A percentile compares a stretch with the other conserved stretches of the same genome.
phyloP scores from a whole-genome alignment of 176 grass and related monocot genomes.

The Zoysia japonica region DNA sequence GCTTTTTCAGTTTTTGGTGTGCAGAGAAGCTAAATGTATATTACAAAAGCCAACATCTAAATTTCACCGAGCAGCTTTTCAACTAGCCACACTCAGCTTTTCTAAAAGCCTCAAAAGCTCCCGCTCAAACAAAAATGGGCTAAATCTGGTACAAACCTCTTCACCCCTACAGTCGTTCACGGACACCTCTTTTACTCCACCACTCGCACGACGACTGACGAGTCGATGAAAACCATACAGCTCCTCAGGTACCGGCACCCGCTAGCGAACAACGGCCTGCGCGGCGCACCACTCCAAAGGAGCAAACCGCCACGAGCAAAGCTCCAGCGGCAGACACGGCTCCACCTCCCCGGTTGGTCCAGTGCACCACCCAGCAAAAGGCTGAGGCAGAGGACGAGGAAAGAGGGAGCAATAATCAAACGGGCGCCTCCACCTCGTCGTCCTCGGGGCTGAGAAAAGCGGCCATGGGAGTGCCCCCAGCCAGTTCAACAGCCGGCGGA shows the following conservation, averaged over 20 bases:
- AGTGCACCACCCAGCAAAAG: neutral
- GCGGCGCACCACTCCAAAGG: neutral
- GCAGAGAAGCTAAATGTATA: no score
- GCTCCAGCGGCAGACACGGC: neutral
- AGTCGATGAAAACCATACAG: neutral
- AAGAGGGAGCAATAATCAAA: neutral
- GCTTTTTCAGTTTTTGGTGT: no score
- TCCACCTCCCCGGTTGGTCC: neutral
- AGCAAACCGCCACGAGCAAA: constrained; percentile 31
- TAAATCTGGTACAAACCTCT: neutral
- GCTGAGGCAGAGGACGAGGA: neutral
- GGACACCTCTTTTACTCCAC: neutral
- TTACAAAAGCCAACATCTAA: no score
- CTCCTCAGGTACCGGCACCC: neutral
- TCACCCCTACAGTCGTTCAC: neutral
- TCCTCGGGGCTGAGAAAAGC: constrained; percentile 11
- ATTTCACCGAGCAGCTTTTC: no score
- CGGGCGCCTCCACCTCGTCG: neutral
- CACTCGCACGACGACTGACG: neutral
- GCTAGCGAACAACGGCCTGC: neutral
- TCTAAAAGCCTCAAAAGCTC: no score
- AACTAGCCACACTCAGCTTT: neutral
- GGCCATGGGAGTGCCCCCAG: neutral
- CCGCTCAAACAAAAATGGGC: no score
- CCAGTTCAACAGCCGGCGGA: constrained; percentile 24